phyloP scores from a whole-genome alignment of 140 eudicot genomes.

The Stevia rebaudiana region DNA sequence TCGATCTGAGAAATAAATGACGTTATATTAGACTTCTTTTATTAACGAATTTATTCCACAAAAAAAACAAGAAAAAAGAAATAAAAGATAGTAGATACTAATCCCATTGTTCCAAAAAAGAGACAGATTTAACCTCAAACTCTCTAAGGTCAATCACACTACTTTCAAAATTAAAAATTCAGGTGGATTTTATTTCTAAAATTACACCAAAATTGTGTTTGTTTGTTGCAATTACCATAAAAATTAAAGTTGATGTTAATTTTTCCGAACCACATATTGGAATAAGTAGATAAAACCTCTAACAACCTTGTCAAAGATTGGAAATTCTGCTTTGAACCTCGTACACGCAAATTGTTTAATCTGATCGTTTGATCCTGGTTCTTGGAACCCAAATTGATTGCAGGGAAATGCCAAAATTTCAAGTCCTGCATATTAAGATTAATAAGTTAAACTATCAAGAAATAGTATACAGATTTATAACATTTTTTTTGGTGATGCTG shows the following conservation, averaged over 20 bases:
- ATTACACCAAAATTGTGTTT: neutral
- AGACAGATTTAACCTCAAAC: neutral
- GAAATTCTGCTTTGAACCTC: conserved; percentile 84
- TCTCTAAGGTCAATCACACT: neutral
- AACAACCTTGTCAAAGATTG: conserved; percentile 84
- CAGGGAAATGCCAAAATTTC: conserved; percentile 90
- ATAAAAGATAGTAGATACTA: neutral
- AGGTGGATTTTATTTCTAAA: too few species aligned
- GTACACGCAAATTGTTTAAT: conserved; percentile 84
- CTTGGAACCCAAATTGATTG: conserved; percentile 95
- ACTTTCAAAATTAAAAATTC: neutral
- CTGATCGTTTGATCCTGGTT: conserved; percentile 83
- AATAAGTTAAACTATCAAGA: conserved; percentile 1
- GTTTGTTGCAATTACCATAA: neutral
- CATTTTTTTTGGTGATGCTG: neutral
- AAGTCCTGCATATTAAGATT: conserved; percentile 46
- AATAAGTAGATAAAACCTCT: conserved; percentile 3
- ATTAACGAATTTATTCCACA: neutral
- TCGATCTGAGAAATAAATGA: conserved; percentile 46
- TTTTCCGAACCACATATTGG: neutral
- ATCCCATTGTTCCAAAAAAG: neutral
- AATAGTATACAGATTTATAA: neutral
- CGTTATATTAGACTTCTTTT: conserved; percentile 1
- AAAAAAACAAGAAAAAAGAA: neutral
- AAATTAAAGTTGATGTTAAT: neutral